These are phyloP conservation scores for Lepidium didymum DNA, from an alignment of 345 rosid species.

Conservation along the genomic window DNA sequence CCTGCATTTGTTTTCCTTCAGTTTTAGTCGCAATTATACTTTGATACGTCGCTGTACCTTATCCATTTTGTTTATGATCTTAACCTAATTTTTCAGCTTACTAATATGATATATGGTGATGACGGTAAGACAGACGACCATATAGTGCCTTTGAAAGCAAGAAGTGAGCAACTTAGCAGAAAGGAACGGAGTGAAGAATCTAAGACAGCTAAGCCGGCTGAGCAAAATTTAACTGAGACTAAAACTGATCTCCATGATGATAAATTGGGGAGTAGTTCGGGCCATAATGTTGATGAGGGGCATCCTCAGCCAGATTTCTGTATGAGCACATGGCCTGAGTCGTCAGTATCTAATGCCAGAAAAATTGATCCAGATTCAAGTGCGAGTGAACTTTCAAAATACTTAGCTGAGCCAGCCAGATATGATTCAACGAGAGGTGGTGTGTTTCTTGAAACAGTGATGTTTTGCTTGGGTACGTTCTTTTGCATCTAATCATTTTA, in stretches of 20 bases:
- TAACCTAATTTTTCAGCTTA: slow-evolving; percentile 45
- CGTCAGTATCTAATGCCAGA: slow-evolving; percentile 38
- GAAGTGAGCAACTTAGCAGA: slow-evolving; percentile 38
- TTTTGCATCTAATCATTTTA: slow-evolving; percentile 22
- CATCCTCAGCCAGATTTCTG: slow-evolving; percentile 38
- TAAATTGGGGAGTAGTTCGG: slow-evolving; percentile 41
- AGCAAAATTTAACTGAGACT: slow-evolving; percentile 35
- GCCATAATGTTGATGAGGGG: slow-evolving; percentile 34
- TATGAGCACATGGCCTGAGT: slow-evolving; percentile 49
- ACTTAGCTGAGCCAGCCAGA: slow-evolving; percentile 40
- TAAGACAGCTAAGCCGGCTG: slow-evolving; percentile 31
- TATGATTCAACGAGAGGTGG: slow-evolving; percentile 43
- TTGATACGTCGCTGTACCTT: slow-evolving; percentile 2
- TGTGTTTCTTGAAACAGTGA: slow-evolving; percentile 31
- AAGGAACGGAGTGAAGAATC: slow-evolving; percentile 46
- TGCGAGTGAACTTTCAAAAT: slow-evolving; percentile 41
- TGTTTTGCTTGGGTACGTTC: slow-evolving; percentile 20
- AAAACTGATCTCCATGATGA: slow-evolving; percentile 35
- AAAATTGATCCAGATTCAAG: slow-evolving; percentile 41
- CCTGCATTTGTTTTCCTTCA: neutral
- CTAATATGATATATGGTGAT: slow-evolving; percentile 87
- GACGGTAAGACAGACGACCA: slow-evolving; percentile 60
- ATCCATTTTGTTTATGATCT: neutral
- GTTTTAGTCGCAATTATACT: slow-evolving; percentile 1
- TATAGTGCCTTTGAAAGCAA: slow-evolving; percentile 63